Percentiles rank a stretch among this genome's conserved stretches.
phyloP scores from a whole-genome alignment of 306 rosid species.

The Potentilla sterilis region DNA sequence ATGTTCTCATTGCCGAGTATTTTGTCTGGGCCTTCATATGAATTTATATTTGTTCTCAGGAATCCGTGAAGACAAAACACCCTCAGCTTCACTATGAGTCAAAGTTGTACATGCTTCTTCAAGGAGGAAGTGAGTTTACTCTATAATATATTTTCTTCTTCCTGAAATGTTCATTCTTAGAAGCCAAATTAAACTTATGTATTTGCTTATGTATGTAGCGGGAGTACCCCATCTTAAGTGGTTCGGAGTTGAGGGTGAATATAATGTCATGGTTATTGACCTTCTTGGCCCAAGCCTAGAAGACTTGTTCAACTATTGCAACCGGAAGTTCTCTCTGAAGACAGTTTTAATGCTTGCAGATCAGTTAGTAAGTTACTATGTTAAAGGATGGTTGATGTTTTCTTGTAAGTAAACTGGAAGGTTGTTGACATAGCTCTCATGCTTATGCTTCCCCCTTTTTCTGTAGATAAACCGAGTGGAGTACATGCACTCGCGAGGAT shows the following conservation, averaged over 20 bases:
- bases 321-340: constrained; percentile 76
- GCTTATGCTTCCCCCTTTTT: constrained; percentile 30
- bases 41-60: constrained; percentile 46
- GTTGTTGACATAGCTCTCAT: constrained; percentile 9
- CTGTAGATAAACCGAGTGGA: constrained; percentile 88
- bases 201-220: constrained; percentile 46
- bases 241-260: constrained; percentile 98
- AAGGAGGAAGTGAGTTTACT: constrained; percentile 88
- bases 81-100: constrained; percentile 99
- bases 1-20: not conserved
- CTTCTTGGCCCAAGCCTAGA: constrained; percentile 98
- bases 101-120: constrained; percentile 91
- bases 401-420: not conserved
- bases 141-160: not conserved
- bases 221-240: constrained; percentile 95
- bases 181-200: not conserved
- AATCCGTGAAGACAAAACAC: constrained; percentile 89
- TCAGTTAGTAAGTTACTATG: constrained; percentile 73
- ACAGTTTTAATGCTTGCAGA: constrained; percentile 98
- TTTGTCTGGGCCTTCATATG: not conserved
- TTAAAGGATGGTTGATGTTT: constrained; percentile 6
- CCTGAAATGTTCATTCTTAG: not conserved
- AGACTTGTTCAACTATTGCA: constrained; percentile 93
- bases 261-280: constrained; percentile 93
- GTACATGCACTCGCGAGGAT: constrained; percentile 95